Base-by-base conservation (phyloP, 31 red algal genomes). In the Endocladia muricata region DNA sequence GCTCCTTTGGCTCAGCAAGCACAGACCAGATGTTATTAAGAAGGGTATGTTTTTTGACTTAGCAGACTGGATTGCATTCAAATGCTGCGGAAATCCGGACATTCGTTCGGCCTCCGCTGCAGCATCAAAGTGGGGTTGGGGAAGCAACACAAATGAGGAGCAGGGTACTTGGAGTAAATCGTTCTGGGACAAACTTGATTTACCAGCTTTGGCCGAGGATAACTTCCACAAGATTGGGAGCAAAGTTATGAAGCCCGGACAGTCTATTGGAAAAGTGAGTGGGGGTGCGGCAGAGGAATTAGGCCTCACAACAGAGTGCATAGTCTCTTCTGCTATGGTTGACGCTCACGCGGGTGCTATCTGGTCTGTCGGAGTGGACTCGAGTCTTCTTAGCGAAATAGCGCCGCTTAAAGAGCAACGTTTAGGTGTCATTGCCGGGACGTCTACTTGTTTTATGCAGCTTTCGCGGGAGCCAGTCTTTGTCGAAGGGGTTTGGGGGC, bases 401-500 rank as follows among this genome's bases (percentile, higher is more conserved):
- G n/a, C n/a, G n/a, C n/a, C n/a, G n/a, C n/a, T n/a, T n/a, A n/a
- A n/a, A n/a, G 70, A 74, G 52, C 39, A 71, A 2, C 25, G 73
- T 28, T 26, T 96, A 22, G 85, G 81, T 37, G 51, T 96, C 5
- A 91, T 96, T 39, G 58, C 55, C 26, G 93, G 93, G 2, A 91
- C 93, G 1, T 96, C 93, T 1, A 96, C 93, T 0, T 96, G 93
- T 34, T 70, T 72, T 48, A 82, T 96, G 42, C 75, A 75, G 25
- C 32, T 82, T 22, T 73, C 82, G 13, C 47, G 25, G 21, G 35
- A 86, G 35, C 74, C 81, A 39, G 44, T 91, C 9, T 91, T 85
- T 52, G 93, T 96, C 48, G 37, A 6, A 17, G 88, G 93, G 1
- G 80, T 91, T 19, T 96, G 93, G 93, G 93, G 93, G 1, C 93